These are phyloP conservation scores for Rhododendron kiyosumense DNA, from an alignment of 148 eudicot genomes.

Conservation along the genomic window DNA sequence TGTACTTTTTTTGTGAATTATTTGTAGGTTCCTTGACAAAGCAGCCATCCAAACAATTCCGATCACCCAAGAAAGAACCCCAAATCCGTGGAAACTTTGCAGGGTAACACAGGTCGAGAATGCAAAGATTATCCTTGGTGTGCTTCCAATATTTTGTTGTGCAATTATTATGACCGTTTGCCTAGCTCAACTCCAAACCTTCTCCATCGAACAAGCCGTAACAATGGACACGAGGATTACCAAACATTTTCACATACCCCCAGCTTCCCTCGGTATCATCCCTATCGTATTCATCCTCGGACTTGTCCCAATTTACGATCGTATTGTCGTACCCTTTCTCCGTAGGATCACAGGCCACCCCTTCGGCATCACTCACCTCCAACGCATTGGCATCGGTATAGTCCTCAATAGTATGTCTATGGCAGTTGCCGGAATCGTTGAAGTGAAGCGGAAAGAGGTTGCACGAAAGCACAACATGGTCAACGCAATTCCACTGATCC, in stretches of 20 bases:
- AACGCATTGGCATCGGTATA: constrained; percentile 42
- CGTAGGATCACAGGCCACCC: constrained; percentile 35
- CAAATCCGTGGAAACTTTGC: constrained; percentile 40
- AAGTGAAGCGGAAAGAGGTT: constrained; percentile 31
- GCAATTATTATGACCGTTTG: constrained; percentile 39
- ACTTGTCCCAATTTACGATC: constrained; percentile 33
- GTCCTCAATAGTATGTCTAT: constrained; percentile 30
- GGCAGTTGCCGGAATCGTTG: constrained; percentile 29
- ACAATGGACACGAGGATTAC: constrained; percentile 41
- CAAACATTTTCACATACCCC: constrained; percentile 31
- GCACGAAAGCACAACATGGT: constrained; percentile 27
- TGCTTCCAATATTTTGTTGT: constrained; percentile 39
- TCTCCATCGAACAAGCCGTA: constrained; percentile 34
- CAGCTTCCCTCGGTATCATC: constrained; percentile 41
- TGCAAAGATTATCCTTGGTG: constrained; percentile 34
- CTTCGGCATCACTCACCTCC: constrained; percentile 50
- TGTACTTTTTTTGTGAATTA: neutral
- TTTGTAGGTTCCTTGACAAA: constrained; percentile 41
- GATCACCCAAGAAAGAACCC: neutral
- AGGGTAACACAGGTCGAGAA: constrained; percentile 51
- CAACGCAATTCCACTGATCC: constrained; percentile 28
- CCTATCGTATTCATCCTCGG: constrained; percentile 33
- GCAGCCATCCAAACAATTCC: constrained; percentile 33
- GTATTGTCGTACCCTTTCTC: constrained; percentile 27
- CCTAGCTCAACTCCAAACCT: constrained; percentile 50